phyloP scores from a whole-genome alignment of 352 stramenopile species.

The Blastocystis sp. region DNA sequence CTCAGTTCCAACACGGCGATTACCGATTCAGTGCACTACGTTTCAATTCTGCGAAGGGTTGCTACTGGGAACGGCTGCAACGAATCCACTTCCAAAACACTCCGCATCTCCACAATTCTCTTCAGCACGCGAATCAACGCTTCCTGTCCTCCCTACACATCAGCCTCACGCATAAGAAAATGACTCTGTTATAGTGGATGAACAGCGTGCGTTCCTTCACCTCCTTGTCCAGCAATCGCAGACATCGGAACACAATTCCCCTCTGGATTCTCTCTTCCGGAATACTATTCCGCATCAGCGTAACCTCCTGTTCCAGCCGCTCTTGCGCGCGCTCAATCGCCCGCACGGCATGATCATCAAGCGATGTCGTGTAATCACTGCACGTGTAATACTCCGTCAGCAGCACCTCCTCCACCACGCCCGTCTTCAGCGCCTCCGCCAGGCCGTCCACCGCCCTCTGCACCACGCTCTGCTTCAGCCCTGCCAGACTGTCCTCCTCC shows the following conservation, averaged over 20 bases:
- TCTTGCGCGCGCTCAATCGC: background rate
- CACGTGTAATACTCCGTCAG: constrained; percentile 36
- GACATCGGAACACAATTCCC: constrained; percentile 22
- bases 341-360: background rate
- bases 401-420: constrained; percentile 27
- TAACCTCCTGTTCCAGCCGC: background rate
- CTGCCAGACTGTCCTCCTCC: background rate
- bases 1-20: constrained; percentile 31
- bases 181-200: constrained; percentile 15
- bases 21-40: constrained; percentile 1
- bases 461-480: background rate
- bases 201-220: constrained; percentile 26
- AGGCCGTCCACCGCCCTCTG: background rate
- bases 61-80: background rate
- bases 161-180: background rate
- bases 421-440: background rate
- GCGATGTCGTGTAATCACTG: background rate
- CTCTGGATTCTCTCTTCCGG: background rate
- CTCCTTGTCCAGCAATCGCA: constrained; percentile 10
- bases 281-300: background rate
- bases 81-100: background rate
- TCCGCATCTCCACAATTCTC: background rate
- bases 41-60: background rate
- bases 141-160: background rate
- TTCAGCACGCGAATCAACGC: background rate